Conservation (phyloP, 257 asterid species). For the Nemophila menziesii region DNA sequence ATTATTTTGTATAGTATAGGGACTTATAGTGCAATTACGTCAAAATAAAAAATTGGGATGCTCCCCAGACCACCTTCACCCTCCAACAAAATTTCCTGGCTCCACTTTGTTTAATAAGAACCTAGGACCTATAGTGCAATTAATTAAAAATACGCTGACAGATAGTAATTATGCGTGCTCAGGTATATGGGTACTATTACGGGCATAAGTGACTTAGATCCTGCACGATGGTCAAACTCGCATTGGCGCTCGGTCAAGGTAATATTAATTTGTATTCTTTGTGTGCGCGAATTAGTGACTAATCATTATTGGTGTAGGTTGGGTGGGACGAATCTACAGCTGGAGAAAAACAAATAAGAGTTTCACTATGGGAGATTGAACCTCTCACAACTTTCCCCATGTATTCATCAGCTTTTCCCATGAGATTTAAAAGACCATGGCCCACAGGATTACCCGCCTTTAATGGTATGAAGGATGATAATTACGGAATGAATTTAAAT, state of each 20-base stretch:
- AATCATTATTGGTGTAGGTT: constrained; percentile 30
- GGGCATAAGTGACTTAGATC: constrained; percentile 64
- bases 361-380: constrained; percentile 81
- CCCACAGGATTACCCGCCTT: constrained; percentile 54
- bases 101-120: no score
- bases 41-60: no score
- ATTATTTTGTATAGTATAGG: no score
- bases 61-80: no score
- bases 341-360: constrained; percentile 73
- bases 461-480: constrained; percentile 49
- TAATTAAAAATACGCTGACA: constrained; percentile 1
- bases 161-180: constrained; percentile 11
- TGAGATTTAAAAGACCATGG: constrained; percentile 71
- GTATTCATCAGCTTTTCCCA: constrained; percentile 59
- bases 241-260: constrained; percentile 92
- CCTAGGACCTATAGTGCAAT: no score
- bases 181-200: constrained; percentile 89
- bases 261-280: background rate
- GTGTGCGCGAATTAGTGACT: background rate
- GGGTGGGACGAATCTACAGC: constrained; percentile 91
- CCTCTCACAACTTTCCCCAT: constrained; percentile 70
- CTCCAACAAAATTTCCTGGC: no score
- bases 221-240: constrained; percentile 59
- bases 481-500: constrained; percentile 46
- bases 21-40: no score